These are phyloP conservation scores for Lophiotrema nucula DNA, from an alignment of 495 filamentous ascomycete species.

Conservation along the genomic window DNA sequence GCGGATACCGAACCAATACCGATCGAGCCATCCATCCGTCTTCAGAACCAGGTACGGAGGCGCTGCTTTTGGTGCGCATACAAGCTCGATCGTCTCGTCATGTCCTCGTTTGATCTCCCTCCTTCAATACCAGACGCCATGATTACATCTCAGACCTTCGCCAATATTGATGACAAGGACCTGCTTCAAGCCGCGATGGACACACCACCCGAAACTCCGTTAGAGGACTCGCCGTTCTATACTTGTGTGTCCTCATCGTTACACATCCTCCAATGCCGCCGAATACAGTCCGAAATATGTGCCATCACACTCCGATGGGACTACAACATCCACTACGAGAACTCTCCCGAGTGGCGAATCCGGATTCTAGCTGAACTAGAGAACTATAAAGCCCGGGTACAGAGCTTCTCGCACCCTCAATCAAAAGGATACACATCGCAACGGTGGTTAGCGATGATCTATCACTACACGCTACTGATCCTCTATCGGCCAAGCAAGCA, in stretches of 20 bases:
- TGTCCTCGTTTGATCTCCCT: conserved; percentile 5
- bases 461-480: conserved; percentile 13
- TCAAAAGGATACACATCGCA: conserved; percentile 14
- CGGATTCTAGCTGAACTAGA: conserved; percentile 7
- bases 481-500: conserved; percentile 11
- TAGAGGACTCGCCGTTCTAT: neutral
- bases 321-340: conserved; percentile 6
- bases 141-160: conserved; percentile 4
- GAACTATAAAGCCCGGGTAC: conserved; percentile 10
- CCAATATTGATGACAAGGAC: conserved; percentile 8
- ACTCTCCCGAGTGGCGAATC: conserved; percentile 6
- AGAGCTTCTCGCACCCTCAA: conserved; percentile 3
- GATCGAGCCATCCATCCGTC: neutral
- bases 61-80: conserved; percentile 15
- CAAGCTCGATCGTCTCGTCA: conserved; percentile 14
- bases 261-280: conserved; percentile 15
- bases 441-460: conserved; percentile 14
- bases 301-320: conserved; percentile 2
- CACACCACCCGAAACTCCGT: neutral
- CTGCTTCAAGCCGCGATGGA: neutral
- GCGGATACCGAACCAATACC: conserved; percentile 2
- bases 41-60: conserved; percentile 4
- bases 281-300: conserved; percentile 11
- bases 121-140: conserved; percentile 7
- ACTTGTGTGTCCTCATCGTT: conserved; percentile 10